Conservation (phyloP, 129 eudicot species). For the Helichrysum umbraculigerum region DNA sequence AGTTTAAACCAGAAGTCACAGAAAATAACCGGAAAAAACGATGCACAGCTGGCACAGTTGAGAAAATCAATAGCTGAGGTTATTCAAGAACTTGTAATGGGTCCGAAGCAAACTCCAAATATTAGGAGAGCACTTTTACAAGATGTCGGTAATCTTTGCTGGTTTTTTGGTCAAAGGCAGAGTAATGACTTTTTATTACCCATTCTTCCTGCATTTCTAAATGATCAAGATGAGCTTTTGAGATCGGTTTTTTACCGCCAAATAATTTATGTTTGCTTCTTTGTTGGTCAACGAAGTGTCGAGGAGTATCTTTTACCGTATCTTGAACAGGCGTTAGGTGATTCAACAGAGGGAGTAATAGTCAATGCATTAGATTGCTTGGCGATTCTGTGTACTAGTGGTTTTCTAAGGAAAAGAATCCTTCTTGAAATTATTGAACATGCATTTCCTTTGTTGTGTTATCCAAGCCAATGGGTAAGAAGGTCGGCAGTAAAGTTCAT, state of each 20-base stretch:
- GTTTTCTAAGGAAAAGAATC: slow-evolving; percentile 63
- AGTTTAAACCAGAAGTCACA: slow-evolving; percentile 49
- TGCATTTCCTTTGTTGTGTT: slow-evolving; percentile 80
- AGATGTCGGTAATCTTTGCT: slow-evolving; percentile 87
- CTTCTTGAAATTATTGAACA: slow-evolving; percentile 91
- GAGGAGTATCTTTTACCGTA: slow-evolving; percentile 96
- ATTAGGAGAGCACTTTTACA: slow-evolving; percentile 90
- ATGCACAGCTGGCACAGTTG: slow-evolving; percentile 74
- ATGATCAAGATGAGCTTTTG: slow-evolving; percentile 86
- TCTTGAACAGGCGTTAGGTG: slow-evolving; percentile 91
- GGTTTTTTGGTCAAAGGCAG: slow-evolving; percentile 95
- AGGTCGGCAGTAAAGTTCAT: slow-evolving; percentile 75
- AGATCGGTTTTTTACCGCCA: slow-evolving; percentile 83
- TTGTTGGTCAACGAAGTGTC: slow-evolving; percentile 96
- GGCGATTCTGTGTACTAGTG: slow-evolving; percentile 68
- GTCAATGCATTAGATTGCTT: slow-evolving; percentile 85
- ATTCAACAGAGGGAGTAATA: slow-evolving; percentile 76
- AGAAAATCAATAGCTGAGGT: slow-evolving; percentile 93
- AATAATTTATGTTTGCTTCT: slow-evolving; percentile 85
- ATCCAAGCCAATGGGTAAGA: slow-evolving; percentile 97
- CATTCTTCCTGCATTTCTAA: slow-evolving; percentile 88
- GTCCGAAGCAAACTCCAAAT: slow-evolving; percentile 96
- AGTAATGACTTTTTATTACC: slow-evolving; percentile 88
- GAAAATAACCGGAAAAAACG: slow-evolving; percentile 43
- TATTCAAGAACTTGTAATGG: slow-evolving; percentile 98